Conservation (phyloP, 805 yeast genomes). For the Kodamaea sagamina region DNA sequence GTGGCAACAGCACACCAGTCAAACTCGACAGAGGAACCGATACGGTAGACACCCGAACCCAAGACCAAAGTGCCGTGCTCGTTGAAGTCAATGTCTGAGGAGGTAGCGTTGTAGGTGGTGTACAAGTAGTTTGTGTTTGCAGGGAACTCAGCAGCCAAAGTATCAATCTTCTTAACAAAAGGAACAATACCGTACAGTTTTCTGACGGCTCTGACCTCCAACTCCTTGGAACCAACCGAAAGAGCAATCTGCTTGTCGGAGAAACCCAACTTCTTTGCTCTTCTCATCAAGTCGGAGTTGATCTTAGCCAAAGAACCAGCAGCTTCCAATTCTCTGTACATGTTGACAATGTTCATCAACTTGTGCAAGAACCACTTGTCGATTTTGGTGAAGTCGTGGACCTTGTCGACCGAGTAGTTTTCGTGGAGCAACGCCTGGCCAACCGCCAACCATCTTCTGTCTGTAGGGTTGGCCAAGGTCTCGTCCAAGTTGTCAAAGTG, state of each 20-base stretch:
- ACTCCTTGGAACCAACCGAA: constrained; percentile 71
- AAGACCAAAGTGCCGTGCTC: constrained; percentile 92
- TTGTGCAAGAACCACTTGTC: constrained; percentile 96
- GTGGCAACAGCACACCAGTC: constrained; percentile 99
- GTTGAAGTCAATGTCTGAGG: constrained; percentile 79
- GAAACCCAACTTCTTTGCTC: constrained; percentile 93
- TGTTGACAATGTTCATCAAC: constrained; percentile 86
- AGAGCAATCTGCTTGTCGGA: constrained; percentile 90
- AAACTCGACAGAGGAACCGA: constrained; percentile 97
- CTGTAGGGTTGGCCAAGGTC: constrained; percentile 82
- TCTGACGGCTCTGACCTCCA: constrained; percentile 80
- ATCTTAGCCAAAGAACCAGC: constrained; percentile 56
- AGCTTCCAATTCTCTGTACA: constrained; percentile 77
- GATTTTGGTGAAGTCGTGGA: constrained; percentile 88
- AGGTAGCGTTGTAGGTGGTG: constrained; percentile 92
- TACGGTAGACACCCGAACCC: constrained; percentile 99
- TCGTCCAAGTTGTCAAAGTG: constrained; percentile 74
- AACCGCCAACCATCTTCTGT: constrained; percentile 96
- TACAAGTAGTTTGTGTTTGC: constrained; percentile 94
- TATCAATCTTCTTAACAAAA: constrained; percentile 94
- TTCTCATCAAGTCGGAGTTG: constrained; percentile 65
- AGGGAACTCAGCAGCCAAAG: constrained; percentile 98
- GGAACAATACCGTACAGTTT: constrained; percentile 80
- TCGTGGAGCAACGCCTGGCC: constrained; percentile 95
- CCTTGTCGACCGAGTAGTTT: constrained; percentile 85